Base-by-base conservation (phyloP, 1,284 basidiomycete genomes). In the Cryptococcus deneoformans region DNA sequence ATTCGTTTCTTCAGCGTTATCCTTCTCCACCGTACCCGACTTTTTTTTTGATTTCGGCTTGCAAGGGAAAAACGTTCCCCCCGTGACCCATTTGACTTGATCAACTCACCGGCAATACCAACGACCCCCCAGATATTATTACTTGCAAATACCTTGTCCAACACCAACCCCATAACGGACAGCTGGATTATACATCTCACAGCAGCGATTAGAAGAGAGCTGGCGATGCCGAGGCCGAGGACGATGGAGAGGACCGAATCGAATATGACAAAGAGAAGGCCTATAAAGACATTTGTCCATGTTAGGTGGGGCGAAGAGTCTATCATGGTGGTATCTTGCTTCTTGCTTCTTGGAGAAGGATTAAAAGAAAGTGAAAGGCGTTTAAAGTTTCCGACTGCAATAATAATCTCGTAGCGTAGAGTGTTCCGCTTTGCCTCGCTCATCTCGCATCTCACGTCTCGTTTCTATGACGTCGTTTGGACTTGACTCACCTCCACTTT, bases 101-200 rank as follows among this genome's bases (percentile, higher is more conserved):
- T 2, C 2, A 24, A 81, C 86, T 71, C 72, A 88, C 87, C 79
- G 14, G 84, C 85, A 54, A 92, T 88, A 1, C 83, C 85, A 3
- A 83, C 84, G 0, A 92, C 88, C 6, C 83, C 83, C 84, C 84
- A 89, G 5, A 86, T 82, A 65, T 86, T 86, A 47, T 88, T 80
- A 3, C 86, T 84, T 60, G 86, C 85, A 65, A 92, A 91, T 1
- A 92, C 87, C 40, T 82, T 82, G 63, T 87, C 84, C 38, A 92
- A 76, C 2, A 92, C 70, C 34, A 85, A 77, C 0, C 84, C 87
- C 63, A 92, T 87, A 10, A 89, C 72, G 12, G 83, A 83, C 35
- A 93, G 83, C 77, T 93, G 90, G 11, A 87, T 72, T 16, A 89
- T 79, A 70, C 90, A 93, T 73, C 90, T 79, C 36, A 85, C 55